Percentiles rank a stretch among this genome's conserved stretches.
These are phyloP conservation scores for Epichloe coenophiala DNA, from an alignment of 2,329 filamentous ascomycete genomes.

Conservation along the genomic window DNA sequence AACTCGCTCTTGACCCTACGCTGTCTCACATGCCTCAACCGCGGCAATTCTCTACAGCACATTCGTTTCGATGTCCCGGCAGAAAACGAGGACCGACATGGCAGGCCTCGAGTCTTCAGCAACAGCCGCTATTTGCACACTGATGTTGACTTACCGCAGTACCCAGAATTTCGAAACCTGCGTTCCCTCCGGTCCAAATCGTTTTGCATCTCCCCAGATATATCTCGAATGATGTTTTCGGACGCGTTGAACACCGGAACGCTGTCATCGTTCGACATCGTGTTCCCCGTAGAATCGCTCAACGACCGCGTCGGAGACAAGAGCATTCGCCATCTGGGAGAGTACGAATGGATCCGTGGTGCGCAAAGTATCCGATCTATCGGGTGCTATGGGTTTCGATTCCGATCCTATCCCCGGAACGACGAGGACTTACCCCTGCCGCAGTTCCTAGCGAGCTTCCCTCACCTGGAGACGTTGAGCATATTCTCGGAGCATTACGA, in stretches of 20 bases:
- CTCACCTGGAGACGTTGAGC: conserved; percentile 22
- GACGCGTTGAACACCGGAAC: conserved; percentile 14
- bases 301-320: conserved; percentile 12
- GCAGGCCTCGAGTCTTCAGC: conserved; percentile 1
- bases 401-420: conserved; percentile 15
- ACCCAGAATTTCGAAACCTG: conserved; percentile 13
- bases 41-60: conserved; percentile 13
- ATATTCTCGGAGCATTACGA: conserved; percentile 19
- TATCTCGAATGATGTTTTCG: conserved; percentile 13
- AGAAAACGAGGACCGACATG: conserved; percentile 10
- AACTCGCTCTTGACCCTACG: conserved; percentile 12
- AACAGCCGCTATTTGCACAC: background rate
- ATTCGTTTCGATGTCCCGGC: conserved; percentile 19
- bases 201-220: conserved; percentile 12
- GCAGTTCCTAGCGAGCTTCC: conserved; percentile 22
- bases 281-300: conserved; percentile 18
- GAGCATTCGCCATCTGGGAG: conserved; percentile 17
- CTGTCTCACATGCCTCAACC: conserved; percentile 15
- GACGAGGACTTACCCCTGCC: conserved; percentile 19
- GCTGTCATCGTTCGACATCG: conserved; percentile 22
- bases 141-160: background rate
- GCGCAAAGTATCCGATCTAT: conserved; percentile 19
- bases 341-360: conserved; percentile 23
- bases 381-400: conserved; percentile 22
- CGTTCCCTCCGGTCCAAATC: conserved; percentile 16